Conservation (phyloP, 768 basidiomycete genomes). For the Lentinula sp. region DNA sequence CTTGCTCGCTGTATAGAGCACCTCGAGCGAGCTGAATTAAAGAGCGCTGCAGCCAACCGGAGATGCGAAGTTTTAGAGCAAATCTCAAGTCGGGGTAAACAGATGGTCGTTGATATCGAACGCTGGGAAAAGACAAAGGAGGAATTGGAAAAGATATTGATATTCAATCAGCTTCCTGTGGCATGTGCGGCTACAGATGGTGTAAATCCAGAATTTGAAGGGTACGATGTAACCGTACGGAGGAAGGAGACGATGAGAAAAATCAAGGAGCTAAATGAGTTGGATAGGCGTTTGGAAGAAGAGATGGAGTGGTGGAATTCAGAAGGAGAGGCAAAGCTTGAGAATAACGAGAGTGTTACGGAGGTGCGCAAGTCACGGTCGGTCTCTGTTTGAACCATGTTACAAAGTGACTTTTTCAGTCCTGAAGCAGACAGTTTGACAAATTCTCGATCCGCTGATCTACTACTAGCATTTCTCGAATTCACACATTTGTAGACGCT, state of each 20-base stretch:
- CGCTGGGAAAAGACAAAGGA: neutral
- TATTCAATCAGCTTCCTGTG: neutral
- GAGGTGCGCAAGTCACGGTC: too few relatives aligned
- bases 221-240: neutral
- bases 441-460: too few relatives aligned
- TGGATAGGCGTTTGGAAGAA: neutral
- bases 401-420: too few relatives aligned
- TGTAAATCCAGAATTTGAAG: neutral
- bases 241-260: neutral
- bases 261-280: neutral
- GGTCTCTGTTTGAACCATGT: too few relatives aligned
- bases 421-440: too few relatives aligned
- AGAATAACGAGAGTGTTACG: too few relatives aligned
- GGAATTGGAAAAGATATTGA: neutral
- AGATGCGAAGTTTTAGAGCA: neutral
- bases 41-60: neutral
- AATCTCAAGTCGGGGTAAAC: neutral
- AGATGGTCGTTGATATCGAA: neutral
- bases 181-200: neutral
- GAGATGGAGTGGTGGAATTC: slow-evolving; percentile 2
- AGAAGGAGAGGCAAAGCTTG: neutral
- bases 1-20: neutral
- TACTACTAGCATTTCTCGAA: too few relatives aligned
- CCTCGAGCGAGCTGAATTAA: neutral
- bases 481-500: too few relatives aligned